A percentile compares a stretch with the other conserved stretches of the same genome.
Evolutionary conservation across 2,329 filamentous ascomycete genomes (phyloP).

Genomic region (Atkinsonella hypoxylon): DNA sequence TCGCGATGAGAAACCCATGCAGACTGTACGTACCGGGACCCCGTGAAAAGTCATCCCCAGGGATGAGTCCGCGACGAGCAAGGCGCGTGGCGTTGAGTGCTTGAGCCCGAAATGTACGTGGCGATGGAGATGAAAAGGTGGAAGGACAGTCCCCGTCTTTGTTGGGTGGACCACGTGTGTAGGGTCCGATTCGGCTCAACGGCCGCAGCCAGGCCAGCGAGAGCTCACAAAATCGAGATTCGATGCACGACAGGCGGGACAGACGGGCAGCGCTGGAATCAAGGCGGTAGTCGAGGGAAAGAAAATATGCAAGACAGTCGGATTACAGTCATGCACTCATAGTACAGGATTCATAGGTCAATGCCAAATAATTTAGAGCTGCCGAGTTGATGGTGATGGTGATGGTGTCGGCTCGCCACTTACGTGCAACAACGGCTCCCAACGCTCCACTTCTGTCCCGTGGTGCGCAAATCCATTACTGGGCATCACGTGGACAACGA

Average conservation of each 20-base stretch:
- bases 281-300: not conserved
- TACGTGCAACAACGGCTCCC: not conserved
- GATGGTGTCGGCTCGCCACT: not conserved
- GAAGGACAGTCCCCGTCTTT: not conserved
- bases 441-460: not conserved
- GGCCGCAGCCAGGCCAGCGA: constrained; percentile 12
- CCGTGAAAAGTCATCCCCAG: constrained; percentile 17
- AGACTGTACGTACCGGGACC: constrained; percentile 16
- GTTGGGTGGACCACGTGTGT: not conserved
- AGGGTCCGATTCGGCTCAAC: constrained; percentile 1
- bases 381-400: not conserved
- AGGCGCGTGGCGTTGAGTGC: not conserved
- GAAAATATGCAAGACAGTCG: not conserved
- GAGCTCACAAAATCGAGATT: not conserved
- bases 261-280: no score
- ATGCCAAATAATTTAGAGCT: not conserved
- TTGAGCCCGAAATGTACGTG: not conserved
- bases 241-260: no score
- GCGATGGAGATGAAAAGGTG: not conserved
- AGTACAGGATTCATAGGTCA: constrained; percentile 5
- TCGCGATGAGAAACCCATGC: not conserved
- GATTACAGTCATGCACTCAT: constrained; percentile 11
- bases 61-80: not conserved
- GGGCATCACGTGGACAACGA: constrained; percentile 1
- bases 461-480: constrained; percentile 3